These are phyloP conservation scores for Crithidia sp. DNA, from an alignment of 208 protist genomes.

Conservation along the genomic window DNA sequence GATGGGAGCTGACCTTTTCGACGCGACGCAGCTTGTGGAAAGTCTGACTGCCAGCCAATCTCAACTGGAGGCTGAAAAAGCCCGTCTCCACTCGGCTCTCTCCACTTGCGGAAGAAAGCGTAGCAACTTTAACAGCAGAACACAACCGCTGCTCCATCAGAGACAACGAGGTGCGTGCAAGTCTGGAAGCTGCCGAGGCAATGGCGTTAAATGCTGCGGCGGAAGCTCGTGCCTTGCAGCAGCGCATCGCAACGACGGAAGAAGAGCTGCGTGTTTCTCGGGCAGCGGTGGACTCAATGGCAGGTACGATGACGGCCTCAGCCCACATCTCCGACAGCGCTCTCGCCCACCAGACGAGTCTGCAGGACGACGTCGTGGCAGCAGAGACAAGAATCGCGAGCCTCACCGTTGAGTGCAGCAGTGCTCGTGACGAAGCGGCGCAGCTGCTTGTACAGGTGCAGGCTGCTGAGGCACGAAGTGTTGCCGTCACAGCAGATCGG, in stretches of 20 bases:
- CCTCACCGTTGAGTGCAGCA: no score
- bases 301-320: no score
- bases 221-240: background rate
- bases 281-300: no score
- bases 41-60: background rate
- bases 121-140: background rate
- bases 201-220: background rate
- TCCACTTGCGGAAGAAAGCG: background rate
- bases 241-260: background rate
- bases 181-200: constrained; percentile 17
- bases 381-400: no score
- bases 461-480: no score
- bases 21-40: background rate
- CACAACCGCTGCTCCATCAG: background rate
- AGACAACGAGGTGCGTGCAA: constrained; percentile 5
- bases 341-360: no score
- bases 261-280: no score
- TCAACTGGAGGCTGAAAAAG: background rate
- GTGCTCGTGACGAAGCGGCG: no score
- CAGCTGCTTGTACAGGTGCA: no score
- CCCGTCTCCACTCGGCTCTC: background rate
- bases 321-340: no score
- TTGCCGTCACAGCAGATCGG: no score
- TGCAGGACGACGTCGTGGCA: no score
- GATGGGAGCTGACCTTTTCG: background rate